Evolutionary conservation across 2,329 filamentous ascomycete species (phyloP).

Genomic region (Cryphonectria carpinicola): DNA sequence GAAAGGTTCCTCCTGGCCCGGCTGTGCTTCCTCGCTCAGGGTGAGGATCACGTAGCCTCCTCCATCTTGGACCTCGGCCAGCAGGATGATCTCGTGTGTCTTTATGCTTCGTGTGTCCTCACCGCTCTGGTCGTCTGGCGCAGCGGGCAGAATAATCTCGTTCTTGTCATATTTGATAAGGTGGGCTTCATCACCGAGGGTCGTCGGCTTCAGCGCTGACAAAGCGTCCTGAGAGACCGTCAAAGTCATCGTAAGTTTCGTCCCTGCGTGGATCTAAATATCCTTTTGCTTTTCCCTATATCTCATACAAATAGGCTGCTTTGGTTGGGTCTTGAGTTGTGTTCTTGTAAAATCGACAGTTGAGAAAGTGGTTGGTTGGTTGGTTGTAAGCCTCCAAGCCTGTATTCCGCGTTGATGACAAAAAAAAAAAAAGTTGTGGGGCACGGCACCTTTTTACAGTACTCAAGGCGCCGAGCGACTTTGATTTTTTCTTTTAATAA

Average conservation of each 20-base stretch:
- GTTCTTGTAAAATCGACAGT: background rate
- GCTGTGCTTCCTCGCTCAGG: constrained; percentile 43
- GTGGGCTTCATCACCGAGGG: constrained; percentile 20
- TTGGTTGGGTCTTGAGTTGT: background rate
- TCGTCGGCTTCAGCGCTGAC: constrained; percentile 17
- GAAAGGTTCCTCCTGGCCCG: constrained; percentile 34
- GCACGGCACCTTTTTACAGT: background rate
- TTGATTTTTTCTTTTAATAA: no score
- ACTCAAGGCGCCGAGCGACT: no score
- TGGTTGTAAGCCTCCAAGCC: background rate
- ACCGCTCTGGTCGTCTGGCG: background rate
- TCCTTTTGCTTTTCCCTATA: background rate
- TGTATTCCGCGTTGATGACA: background rate
- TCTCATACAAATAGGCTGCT: background rate
- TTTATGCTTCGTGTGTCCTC: constrained; percentile 29
- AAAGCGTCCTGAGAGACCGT: constrained; percentile 20
- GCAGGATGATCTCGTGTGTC: constrained; percentile 39
- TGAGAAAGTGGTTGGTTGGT: background rate
- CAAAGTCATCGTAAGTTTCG: constrained; percentile 13
- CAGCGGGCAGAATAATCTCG: constrained; percentile 12
- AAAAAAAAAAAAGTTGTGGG: background rate
- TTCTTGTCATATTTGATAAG: constrained; percentile 14
- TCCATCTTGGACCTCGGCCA: constrained; percentile 29
- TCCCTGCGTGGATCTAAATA: background rate
- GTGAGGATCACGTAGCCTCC: constrained; percentile 42